Evolutionary conservation across 1,139 yeast genomes (phyloP).

Genomic region (Pichia sp.): DNA sequence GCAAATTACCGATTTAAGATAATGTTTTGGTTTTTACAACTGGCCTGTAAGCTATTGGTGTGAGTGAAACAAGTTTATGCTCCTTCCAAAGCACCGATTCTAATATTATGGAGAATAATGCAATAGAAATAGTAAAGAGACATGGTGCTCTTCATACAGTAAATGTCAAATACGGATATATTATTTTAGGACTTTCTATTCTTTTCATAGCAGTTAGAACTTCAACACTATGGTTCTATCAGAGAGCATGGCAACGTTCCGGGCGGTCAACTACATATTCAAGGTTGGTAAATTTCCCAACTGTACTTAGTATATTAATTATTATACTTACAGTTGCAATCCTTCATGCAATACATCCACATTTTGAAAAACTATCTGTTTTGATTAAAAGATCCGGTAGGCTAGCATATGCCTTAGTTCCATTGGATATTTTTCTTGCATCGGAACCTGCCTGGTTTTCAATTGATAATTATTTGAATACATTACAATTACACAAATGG

Average conservation of each 20-base stretch:
- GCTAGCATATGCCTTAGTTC: conserved; percentile 57
- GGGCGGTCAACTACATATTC: conserved; percentile 28
- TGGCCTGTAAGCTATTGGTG: no score
- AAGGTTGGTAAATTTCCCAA: conserved; percentile 20
- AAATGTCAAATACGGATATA: conserved; percentile 29
- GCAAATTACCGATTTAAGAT: background rate
- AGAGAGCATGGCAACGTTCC: conserved; percentile 24
- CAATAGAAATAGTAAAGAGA: conserved; percentile 16
- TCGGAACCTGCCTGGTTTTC: conserved; percentile 57
- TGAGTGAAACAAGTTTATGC: no score
- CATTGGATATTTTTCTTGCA: conserved; percentile 55
- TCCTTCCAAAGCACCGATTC: no score
- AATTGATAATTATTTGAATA: conserved; percentile 47
- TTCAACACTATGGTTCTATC: conserved; percentile 19
- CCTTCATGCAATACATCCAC: conserved; percentile 18
- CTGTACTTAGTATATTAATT: conserved; percentile 14
- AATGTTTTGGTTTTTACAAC: background rate
- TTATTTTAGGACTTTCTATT: conserved; percentile 20
- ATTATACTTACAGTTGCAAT: conserved; percentile 8
- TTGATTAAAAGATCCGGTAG: conserved; percentile 44
- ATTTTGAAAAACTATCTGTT: conserved; percentile 19
- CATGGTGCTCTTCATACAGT: conserved; percentile 26
- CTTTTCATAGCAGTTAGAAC: conserved; percentile 21
- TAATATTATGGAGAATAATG: background rate
- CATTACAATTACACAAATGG: conserved; percentile 72